Base-by-base conservation (phyloP, 768 basidiomycete genomes). In the Termitomyces sp. region DNA sequence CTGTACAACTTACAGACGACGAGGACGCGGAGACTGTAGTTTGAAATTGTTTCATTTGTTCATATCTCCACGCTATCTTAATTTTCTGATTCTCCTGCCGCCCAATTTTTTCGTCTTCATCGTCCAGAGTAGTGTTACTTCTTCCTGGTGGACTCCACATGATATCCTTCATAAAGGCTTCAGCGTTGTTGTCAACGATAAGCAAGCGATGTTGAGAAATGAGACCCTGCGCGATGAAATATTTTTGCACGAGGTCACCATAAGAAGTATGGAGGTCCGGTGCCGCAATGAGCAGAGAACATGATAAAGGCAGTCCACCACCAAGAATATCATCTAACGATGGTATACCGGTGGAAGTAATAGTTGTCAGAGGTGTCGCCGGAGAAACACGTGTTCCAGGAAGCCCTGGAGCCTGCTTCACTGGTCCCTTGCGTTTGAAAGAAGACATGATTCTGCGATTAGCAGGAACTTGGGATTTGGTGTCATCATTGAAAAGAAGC, bases 41-140 rank as follows among this genome's bases (percentile, higher is more conserved):
- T 74, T 92, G 84, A 70, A 97, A 96, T 72, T 80, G 87, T 74
- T 89, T 91, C 91, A 98, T 91, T 57, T 87, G 82, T 67, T 93
- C 93, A 72, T 99, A 99, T 68, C 97, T 82, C 92, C 97, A 99
- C 32, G 97, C 97, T 65, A 99, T 98, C 76, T 91, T 96, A 62
- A 95, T 89, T 65, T 85, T 86, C 27, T 84, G 78, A 42, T 75
- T 80, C 27, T 72, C 72, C 13, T 74, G 72, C 20, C 74, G 76
- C 3, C 69, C 73, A 47, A 72, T 61, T 26, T 67, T 66, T 30
- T 64, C 68, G 7, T 64, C 62, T 26, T 64, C 62, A 56, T 81
- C 62, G 18, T 55, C 52, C 13, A 54, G 27, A 37, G 22, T 12
- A 39, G 30, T 48, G 7, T 30, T 45, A 44, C 50, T 59, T 61